A percentile compares a stretch with the other conserved stretches of the same genome.
Conservation (phyloP, 495 filamentous ascomycete genomes). For the Penicillium cataractarum region DNA sequence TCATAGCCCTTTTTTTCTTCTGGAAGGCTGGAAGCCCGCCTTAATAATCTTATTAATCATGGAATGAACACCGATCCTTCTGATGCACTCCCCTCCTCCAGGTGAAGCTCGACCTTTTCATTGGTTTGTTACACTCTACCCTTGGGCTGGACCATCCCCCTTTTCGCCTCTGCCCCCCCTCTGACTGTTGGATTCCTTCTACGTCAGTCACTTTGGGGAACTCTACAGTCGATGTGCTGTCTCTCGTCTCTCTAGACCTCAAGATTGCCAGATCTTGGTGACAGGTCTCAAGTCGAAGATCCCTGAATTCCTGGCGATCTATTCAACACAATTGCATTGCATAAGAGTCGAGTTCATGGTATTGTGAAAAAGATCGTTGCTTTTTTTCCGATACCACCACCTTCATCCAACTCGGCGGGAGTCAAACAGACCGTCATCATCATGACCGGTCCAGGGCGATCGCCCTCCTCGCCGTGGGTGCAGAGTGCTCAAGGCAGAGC, state of each 20-base stretch:
- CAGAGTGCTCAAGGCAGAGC: conserved; percentile 30
- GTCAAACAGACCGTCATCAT: conserved; percentile 27
- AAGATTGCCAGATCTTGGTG: conserved; percentile 6
- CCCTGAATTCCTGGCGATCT: not conserved
- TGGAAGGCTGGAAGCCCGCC: conserved; percentile 15
- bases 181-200: conserved; percentile 3
- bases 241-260: not conserved
- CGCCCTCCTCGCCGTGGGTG: conserved; percentile 52
- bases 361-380: conserved; percentile 11
- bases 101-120: conserved; percentile 8
- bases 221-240: conserved; percentile 4
- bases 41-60: conserved; percentile 28
- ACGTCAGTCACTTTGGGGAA: conserved; percentile 21
- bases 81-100: conserved; percentile 29
- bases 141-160: conserved; percentile 28
- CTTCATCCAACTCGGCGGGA: conserved; percentile 17
- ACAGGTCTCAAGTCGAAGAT: not conserved
- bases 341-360: conserved; percentile 12
- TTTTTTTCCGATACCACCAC: conserved; percentile 11
- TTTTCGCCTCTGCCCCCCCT: conserved; percentile 25
- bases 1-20: conserved; percentile 29
- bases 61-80: conserved; percentile 35
- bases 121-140: conserved; percentile 19
- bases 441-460: conserved; percentile 51
- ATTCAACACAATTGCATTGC: conserved; percentile 8